Evolutionary conservation across 495 filamentous ascomycete species (phyloP).

Genomic region (Venustampulla echinocandica): DNA sequence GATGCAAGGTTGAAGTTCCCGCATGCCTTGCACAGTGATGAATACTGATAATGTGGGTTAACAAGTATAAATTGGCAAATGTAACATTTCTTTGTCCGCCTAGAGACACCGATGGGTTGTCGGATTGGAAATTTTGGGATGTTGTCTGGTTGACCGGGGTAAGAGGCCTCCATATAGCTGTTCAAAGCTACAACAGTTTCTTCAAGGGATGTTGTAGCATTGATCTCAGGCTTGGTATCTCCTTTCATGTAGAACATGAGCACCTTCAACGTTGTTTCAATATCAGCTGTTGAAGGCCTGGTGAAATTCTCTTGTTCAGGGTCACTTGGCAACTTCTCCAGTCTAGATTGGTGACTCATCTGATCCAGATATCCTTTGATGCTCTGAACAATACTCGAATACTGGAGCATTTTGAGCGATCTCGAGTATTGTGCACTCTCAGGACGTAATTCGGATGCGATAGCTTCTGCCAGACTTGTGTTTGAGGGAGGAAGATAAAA

Average conservation of each 20-base stretch:
- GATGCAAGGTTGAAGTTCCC: conserved; percentile 32
- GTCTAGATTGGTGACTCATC: conserved; percentile 7
- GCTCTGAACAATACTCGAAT: conserved; percentile 25
- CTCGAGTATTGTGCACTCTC: conserved; percentile 4
- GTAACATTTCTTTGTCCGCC: conserved; percentile 29
- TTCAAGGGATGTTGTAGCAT: conserved; percentile 15
- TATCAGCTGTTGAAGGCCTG: conserved; percentile 23
- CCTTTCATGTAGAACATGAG: conserved; percentile 21
- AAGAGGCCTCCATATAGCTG: conserved; percentile 8
- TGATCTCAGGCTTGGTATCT: conserved; percentile 9
- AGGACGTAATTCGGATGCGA: conserved; percentile 23
- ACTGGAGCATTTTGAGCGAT: conserved; percentile 15
- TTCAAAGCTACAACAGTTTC: conserved; percentile 20
- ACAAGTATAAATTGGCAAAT: conserved; percentile 31
- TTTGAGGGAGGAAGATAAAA: conserved; percentile 15
- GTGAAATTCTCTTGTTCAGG: not conserved
- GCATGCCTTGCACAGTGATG: conserved; percentile 33
- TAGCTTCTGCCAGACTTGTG: conserved; percentile 10
- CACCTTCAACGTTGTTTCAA: conserved; percentile 26
- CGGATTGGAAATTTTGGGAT: not conserved
- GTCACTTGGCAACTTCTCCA: not conserved
- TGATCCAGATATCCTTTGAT: conserved; percentile 25
- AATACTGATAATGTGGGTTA: conserved; percentile 26
- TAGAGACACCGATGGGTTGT: not conserved
- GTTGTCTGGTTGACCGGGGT: not conserved